Conservation (phyloP, 441 rosid genomes). For the Pelargonium myrrhifolium region DNA sequence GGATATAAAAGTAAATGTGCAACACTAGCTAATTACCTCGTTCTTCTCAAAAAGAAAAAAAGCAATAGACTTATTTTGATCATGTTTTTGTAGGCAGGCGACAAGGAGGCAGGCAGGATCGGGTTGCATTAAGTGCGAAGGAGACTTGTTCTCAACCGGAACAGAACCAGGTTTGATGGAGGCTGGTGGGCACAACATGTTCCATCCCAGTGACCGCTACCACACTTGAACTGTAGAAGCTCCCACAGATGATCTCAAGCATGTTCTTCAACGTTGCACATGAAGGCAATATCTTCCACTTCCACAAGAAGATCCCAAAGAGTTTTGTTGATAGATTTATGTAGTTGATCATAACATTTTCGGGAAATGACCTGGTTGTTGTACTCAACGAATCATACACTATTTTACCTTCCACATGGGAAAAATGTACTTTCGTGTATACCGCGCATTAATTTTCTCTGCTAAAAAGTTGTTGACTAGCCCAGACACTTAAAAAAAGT, state of each 20-base stretch:
- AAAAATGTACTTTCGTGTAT: too few relatives aligned
- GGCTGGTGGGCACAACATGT: conserved; percentile 24
- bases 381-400: too few relatives aligned
- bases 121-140: conserved; percentile 57
- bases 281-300: conserved; percentile 61
- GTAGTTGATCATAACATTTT: too few relatives aligned
- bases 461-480: too few relatives aligned
- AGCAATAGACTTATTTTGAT: too few relatives aligned
- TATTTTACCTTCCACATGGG: too few relatives aligned
- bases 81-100: conserved; percentile 45
- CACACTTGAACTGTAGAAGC: conserved; percentile 60
- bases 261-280: conserved; percentile 38
- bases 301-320: conserved; percentile 35
- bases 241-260: conserved; percentile 49
- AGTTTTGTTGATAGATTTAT: conserved; percentile 16
- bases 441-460: too few relatives aligned
- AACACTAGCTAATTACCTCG: too few relatives aligned
- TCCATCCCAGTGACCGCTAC: conserved; percentile 62
- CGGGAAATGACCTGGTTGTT: too few relatives aligned
- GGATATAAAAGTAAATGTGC: too few relatives aligned
- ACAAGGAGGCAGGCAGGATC: conserved; percentile 45
- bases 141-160: conserved; percentile 53
- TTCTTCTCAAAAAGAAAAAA: too few relatives aligned
- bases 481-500: too few relatives aligned
- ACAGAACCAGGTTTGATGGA: conserved; percentile 38